A percentile compares a stretch with the other conserved stretches of the same genome.
Evolutionary conservation across 352 stramenopile species (phyloP).

Genomic region (Sclerospora graminicola): DNA sequence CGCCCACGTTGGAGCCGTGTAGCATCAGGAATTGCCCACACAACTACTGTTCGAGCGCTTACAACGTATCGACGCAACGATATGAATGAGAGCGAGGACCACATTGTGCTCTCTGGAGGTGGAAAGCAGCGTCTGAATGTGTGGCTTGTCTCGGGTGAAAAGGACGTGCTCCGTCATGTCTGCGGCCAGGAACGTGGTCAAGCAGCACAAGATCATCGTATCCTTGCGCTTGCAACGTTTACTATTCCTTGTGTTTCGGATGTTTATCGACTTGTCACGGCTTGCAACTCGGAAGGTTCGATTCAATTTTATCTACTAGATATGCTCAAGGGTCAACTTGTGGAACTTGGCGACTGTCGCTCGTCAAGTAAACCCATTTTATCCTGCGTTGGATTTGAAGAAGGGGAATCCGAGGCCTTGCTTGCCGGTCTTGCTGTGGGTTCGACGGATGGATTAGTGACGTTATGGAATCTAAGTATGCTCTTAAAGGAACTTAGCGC

Average conservation of each 20-base stretch:
- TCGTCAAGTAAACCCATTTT: conserved; percentile 76
- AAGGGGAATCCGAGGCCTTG: conserved; percentile 1
- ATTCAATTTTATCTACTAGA: conserved; percentile 58
- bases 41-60: conserved; percentile 70
- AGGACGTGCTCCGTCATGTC: conserved; percentile 36
- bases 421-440: conserved; percentile 53
- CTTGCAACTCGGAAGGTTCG: conserved; percentile 70
- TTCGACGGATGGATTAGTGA: conserved; percentile 73
- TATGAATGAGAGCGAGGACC: conserved; percentile 8
- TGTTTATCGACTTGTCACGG: conserved; percentile 39
- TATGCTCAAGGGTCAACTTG: conserved; percentile 12
- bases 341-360: conserved; percentile 44
- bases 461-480: conserved; percentile 50
- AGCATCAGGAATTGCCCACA: conserved; percentile 57
- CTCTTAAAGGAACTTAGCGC: conserved; percentile 15
- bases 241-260: conserved; percentile 13
- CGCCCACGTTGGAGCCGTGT: conserved; percentile 30
- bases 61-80: conserved; percentile 27
- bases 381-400: conserved; percentile 43
- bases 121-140: conserved; percentile 77
- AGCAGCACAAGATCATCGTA: conserved; percentile 72
- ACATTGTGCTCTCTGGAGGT: conserved; percentile 60
- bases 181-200: conserved; percentile 47
- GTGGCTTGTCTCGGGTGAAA: conserved; percentile 38
- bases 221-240: conserved; percentile 64